A percentile compares a stretch with the other conserved stretches of the same genome.
phyloP scores from a whole-genome alignment of 768 basidiomycete species.

The Coprinellus micaceus region DNA sequence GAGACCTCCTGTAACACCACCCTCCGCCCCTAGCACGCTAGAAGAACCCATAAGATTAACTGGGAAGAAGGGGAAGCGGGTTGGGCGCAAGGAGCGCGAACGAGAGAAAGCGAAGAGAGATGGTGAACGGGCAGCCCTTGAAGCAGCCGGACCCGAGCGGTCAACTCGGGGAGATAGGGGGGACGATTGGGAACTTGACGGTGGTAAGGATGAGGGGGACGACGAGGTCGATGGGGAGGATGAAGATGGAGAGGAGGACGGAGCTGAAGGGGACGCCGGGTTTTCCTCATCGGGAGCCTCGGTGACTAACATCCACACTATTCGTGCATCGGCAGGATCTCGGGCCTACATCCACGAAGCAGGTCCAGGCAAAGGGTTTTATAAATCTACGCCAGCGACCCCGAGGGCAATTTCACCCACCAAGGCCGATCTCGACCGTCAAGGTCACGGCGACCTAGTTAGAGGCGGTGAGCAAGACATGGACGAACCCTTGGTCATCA shows the following conservation, averaged over 20 bases:
- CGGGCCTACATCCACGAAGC: slow-evolving; percentile 22
- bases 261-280: not conserved
- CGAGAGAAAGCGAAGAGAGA: slow-evolving; percentile 21
- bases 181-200: slow-evolving; percentile 14
- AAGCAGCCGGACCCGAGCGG: slow-evolving; percentile 3
- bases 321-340: not conserved
- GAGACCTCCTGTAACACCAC: not conserved
- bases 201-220: slow-evolving; percentile 18
- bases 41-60: slow-evolving; percentile 10
- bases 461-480: slow-evolving; percentile 7
- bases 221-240: slow-evolving; percentile 17
- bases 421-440: not conserved
- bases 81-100: slow-evolving; percentile 24
- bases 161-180: slow-evolving; percentile 14
- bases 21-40: not conserved
- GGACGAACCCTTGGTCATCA: slow-evolving; percentile 1
- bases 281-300: slow-evolving; percentile 5
- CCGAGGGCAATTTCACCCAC: not conserved
- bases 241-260: slow-evolving; percentile 11
- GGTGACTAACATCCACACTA: not conserved
- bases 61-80: slow-evolving; percentile 23
- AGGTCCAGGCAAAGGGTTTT: not conserved
- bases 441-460: slow-evolving; percentile 7
- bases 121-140: slow-evolving; percentile 3
- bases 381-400: slow-evolving; percentile 3